Base-by-base conservation (phyloP, 225 moss, liverwort and hornwort genomes). In the Rhytidiadelphus loreus region DNA sequence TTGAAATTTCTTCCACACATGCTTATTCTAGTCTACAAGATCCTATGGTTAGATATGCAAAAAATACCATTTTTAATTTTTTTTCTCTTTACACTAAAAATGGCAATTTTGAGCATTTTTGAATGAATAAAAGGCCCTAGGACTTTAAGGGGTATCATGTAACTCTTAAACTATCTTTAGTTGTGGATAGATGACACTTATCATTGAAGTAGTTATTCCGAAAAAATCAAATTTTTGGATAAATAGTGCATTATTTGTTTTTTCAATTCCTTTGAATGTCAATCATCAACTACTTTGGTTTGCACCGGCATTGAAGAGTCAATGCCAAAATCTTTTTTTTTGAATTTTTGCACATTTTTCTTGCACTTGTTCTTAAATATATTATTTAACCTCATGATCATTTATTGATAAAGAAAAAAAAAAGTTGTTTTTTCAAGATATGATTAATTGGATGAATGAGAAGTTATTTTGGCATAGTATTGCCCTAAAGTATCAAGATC, bases 251-350 rank as follows among this genome's bases (percentile, higher is more conserved):
- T 63, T 63, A 0, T 63, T 63, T 32, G 16, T 62, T 32, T 16
- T 16, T 63, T 30, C 8, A 32, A 63, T 32, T 32, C 16, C 11
- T 63, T 69, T 23, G 23, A 69, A n/a, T 39, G 23, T n/a, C 39
- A 39, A 13, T 39, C 7, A 7, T 69, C 13, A 69, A 39, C 4
- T 2, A 39, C 39, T 69, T 69, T 39, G 3, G 13, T 2, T 4
- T 39, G 69, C 2, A 4, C 1, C 0, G 0, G 7, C 23, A 0
- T 69, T 69, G 13, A 22, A n/a, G n/a, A 20, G 2, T 68, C n/a
- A 23, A 68, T 0, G 3, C 0, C 22, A n/a, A n/a, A n/a, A 66
- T 21, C 3, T 11, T 2, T 11, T 37, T 22, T 68, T 7, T 68
- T 68, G 7, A 13, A n/a, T 7, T 22, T 22, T n/a, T n/a, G 22